Evolutionary conservation across 2,329 filamentous ascomycete species (phyloP), one percentile per base, ranked within the genome.

Genomic region (Epicoccum sorghinum): DNA sequence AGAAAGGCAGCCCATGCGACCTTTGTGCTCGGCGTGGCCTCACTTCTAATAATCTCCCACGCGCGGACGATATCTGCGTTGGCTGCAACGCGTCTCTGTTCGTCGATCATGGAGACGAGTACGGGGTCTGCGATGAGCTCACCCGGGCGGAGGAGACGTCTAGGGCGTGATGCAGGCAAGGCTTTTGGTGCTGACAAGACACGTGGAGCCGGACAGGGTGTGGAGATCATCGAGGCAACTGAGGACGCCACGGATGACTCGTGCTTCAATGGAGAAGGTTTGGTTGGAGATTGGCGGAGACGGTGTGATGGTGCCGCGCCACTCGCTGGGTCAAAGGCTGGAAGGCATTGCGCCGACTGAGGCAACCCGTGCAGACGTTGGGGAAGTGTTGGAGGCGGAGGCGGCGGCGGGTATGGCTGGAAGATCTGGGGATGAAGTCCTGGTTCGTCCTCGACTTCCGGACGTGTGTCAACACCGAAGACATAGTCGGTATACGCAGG

Each of bases 401-500:
- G 27, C 23, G 13, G 18, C 32, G 25, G 44, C 22, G 23, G 23
- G 9, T 29, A 29, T 24, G 42, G 14, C 2, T 41, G 32, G 18
- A 52, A 59, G 24, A 64, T 44, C 14, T 55, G 47, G 22, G 61
- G 61, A 25, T 66, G 63, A 12, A 62, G 14, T 9, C 61, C 58
- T 46, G 60, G 61, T 40, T 64, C 55, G 18, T 63, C 42, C 5
- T 33, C 38, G 24, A 55, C 57, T 4, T 58, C 35, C 5, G 49
- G 38, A 7, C 59, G 60, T 9, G 30, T 35, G 36, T 65, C 62
- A 7, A 59, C 25, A 27, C 61, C 66, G 8, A 52, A 61, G 12
- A 68, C 35, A 14, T 56, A 67, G 47, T 68, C 63, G 4, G 43
- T 61, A 38, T 62, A 68, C 6, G 66, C 64, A 13, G 64, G 64